phyloP scores from a whole-genome alignment of 1,284 basidiomycete species.

The Malassezia sp. region DNA sequence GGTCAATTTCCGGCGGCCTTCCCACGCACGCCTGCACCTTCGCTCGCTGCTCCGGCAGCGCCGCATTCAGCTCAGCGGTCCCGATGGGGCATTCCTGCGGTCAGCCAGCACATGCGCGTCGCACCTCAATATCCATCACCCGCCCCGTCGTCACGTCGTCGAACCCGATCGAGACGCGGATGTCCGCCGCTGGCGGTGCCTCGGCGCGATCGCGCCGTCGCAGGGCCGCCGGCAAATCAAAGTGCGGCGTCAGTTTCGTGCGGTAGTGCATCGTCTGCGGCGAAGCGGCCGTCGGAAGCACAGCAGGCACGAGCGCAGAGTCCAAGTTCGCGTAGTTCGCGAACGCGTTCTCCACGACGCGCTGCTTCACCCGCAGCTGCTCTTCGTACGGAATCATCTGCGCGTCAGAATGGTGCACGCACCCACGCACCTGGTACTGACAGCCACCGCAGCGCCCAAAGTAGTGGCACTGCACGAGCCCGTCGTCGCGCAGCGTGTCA shows the following conservation, averaged over 20 bases:
- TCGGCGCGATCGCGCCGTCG: slow-evolving; percentile 18
- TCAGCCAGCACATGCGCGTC: too few species aligned
- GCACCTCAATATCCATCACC: slow-evolving; percentile 88
- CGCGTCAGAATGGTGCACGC: too few species aligned
- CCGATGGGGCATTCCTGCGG: slow-evolving; percentile 94
- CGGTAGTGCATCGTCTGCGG: slow-evolving; percentile 83
- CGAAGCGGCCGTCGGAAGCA: slow-evolving; percentile 67
- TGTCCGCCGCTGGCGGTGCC: slow-evolving; percentile 47
- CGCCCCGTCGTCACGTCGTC: slow-evolving; percentile 64
- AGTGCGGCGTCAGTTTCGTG: slow-evolving; percentile 95
- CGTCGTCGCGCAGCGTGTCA: slow-evolving; percentile 16
- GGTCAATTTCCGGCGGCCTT: too few species aligned
- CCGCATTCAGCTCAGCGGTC: slow-evolving; percentile 66
- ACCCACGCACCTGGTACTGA: slow-evolving; percentile 44
- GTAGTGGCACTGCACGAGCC: slow-evolving; percentile 39
- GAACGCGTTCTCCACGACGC: slow-evolving; percentile 76
- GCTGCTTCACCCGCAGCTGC: slow-evolving; percentile 73
- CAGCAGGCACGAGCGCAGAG: slow-evolving; percentile 55
- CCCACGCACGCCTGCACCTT: slow-evolving; percentile 63
- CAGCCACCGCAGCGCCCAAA: slow-evolving; percentile 44
- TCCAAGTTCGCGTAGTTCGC: slow-evolving; percentile 50
- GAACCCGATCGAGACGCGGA: slow-evolving; percentile 76
- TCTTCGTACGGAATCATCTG: slow-evolving; percentile 64
- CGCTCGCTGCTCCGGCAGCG: slow-evolving; percentile 57
- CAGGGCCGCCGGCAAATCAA: slow-evolving; percentile 61